Evolutionary conservation across 2,329 filamentous ascomycete genomes (phyloP), one percentile per base, ranked within the genome.

Genomic region (Penicillium sp.): DNA sequence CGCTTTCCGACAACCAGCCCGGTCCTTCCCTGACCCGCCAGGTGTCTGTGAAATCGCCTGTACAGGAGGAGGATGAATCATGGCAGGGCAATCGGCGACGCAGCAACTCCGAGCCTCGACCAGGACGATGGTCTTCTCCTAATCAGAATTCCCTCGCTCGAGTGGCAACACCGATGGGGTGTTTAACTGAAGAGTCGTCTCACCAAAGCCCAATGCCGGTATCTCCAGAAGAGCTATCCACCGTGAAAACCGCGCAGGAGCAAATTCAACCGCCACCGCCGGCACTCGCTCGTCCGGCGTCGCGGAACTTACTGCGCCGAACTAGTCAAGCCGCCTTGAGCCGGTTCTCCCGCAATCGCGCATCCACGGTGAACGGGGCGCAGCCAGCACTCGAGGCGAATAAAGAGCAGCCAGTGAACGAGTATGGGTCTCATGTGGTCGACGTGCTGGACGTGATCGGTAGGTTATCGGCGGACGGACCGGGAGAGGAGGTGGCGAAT

Each of bases 371-470:
- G 1, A 66, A 66, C 24, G 72, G 71, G 13, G 56, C 61, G 24
- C 44, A 64, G 8, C 67, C 72, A 26, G 60, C 62, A 28, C 59
- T 64, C 3, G 40, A 51, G 26, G 37, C 59, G 28, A 50, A 62
- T 19, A 54, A 68, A 12, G 58, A 59, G 4, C 57, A 60, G 2
- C 54, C 59, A 56, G 22, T 47, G 33, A 65, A 75, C 50, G 84
- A 90, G 63, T 90, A 90, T 70, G 84, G 86, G 28, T 77, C 84
- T 12, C 83, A 85, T 65, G 81, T 91, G 66, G 88, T 91, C 7
- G 88, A 91, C 74, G 78, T 91, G 17, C 78, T 91, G 54, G 89
- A 91, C 76, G 85, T 89, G 35, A 82, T 91, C 65, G 88, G 88
- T 89, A 81, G 63, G 85, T 76, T 28, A 37, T 24, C 15, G 12